Conservation (phyloP, 1,139 yeast species). For the Barnettozyma hawaiiensis region DNA sequence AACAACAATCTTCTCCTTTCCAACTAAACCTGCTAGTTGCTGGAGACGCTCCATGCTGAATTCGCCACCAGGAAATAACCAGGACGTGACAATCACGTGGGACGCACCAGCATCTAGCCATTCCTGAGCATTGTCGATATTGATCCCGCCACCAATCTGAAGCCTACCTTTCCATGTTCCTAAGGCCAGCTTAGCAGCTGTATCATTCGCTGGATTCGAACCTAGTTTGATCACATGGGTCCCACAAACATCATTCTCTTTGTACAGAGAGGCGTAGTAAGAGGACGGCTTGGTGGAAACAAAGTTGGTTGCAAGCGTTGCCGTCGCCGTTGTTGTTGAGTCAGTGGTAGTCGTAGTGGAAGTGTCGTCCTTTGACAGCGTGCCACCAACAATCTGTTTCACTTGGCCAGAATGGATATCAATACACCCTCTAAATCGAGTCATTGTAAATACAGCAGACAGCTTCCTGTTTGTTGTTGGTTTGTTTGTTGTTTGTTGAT, state of each 20-base stretch:
- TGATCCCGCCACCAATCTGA: slow-evolving; percentile 95
- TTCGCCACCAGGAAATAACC: slow-evolving; percentile 49
- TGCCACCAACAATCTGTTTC: slow-evolving; percentile 95
- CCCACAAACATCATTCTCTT: slow-evolving; percentile 51
- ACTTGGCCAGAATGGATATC: slow-evolving; percentile 94
- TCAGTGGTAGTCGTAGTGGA: slow-evolving; percentile 4
- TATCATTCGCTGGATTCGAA: slow-evolving; percentile 64
- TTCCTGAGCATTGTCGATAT: slow-evolving; percentile 55
- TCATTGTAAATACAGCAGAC: slow-evolving; percentile 42
- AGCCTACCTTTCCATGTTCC: slow-evolving; percentile 64
- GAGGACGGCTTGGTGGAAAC: slow-evolving; percentile 72
- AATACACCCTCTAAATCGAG: slow-evolving; percentile 87
- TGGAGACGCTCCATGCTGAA: slow-evolving; percentile 21
- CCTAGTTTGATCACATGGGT: slow-evolving; percentile 95
- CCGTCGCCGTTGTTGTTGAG: slow-evolving; percentile 1
- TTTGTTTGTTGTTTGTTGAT: neutral
- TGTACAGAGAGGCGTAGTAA: slow-evolving; percentile 71
- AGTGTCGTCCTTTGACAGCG: slow-evolving; percentile 53
- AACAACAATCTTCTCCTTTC: slow-evolving; percentile 68
- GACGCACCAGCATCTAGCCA: slow-evolving; percentile 73
- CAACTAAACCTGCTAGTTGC: slow-evolving; percentile 45
- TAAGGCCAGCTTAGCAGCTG: slow-evolving; percentile 75
- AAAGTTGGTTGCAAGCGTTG: slow-evolving; percentile 57
- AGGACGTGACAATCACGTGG: slow-evolving; percentile 88
- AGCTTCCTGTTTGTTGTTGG: neutral